Evolutionary conservation across 345 rosid species (phyloP), one percentile per base, ranked within the genome.

Genomic region (Clarkia xantiana): DNA sequence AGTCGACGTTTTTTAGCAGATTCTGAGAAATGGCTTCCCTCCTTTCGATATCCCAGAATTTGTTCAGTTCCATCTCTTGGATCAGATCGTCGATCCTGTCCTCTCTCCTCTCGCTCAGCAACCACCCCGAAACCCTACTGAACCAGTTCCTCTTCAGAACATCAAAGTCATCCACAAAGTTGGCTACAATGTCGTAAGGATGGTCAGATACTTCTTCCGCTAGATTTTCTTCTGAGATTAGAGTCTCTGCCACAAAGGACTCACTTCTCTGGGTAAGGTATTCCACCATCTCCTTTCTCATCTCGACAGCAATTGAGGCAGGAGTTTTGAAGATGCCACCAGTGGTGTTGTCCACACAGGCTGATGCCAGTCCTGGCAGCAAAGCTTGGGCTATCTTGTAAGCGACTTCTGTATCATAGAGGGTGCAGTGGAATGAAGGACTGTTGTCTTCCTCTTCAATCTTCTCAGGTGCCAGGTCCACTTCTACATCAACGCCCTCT

Each of bases 301-400:
- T 50, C 48, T 73, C 79, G 34, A 78, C 85, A 40, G 89, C 96
- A 1, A 86, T 96, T 0, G 91, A 77, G 22, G 79, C 83, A 1
- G 93, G 79, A 19, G 81, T 65, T 52, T 50, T 69, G 76, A 86
- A 91, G 59, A 86, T 53, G 45, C 63, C 94, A n/a, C 94, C 93
- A 1, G 79, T 79, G 0, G 96, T 91, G 76, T 75, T 75, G 68
- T 86, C 94, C 14, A 91, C 80, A 61, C 87, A 86, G 44, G 94
- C 93, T 0, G 85, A 62, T 45, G 93, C 79, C 57, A 91, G 58
- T 42, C 98, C 97, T 0, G 82, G 86, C 48, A 90, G 77, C 59
- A 90, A 58, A 38, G 18, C 57, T 52, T 79, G 78, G 40, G 83
- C 76, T 34, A 81, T 69, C 55, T 75, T 83, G 67, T 64, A 78